phyloP scores from a whole-genome alignment of 83 land plant genomes.

The Picea abies region DNA sequence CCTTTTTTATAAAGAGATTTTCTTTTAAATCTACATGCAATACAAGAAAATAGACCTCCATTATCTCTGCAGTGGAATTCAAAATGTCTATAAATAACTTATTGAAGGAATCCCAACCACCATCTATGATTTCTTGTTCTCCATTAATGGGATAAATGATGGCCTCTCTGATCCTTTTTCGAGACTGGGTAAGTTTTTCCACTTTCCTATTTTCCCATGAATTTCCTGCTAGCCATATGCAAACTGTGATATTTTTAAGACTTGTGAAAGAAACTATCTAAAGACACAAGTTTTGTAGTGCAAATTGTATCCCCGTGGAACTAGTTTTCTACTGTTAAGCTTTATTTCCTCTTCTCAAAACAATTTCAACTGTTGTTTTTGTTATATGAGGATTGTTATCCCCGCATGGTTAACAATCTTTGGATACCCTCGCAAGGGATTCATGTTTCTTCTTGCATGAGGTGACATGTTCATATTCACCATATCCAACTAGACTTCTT shows the following conservation, averaged over 20 bases:
- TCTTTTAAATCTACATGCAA: conserved; percentile 24
- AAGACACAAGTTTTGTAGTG: neutral
- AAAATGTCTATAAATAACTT: conserved; percentile 36
- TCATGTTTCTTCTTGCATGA: no score
- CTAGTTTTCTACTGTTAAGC: neutral
- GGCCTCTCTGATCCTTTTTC: conserved; percentile 45
- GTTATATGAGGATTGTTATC: neutral
- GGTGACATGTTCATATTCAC: no score
- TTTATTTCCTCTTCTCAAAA: neutral
- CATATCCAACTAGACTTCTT: no score
- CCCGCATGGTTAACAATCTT: no score
- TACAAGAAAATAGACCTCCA: conserved; percentile 41
- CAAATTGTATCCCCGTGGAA: neutral
- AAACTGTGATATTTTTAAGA: no score
- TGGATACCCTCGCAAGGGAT: no score
- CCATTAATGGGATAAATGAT: conserved; percentile 50
- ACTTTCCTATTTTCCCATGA: neutral
- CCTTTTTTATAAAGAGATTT: conserved; percentile 17
- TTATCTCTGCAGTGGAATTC: conserved; percentile 33
- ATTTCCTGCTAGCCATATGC: neutral
- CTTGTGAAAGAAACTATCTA: no score
- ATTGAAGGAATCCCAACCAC: conserved; percentile 46
- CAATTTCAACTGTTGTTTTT: neutral
- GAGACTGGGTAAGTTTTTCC: conserved; percentile 12
- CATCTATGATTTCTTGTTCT: conserved; percentile 40